Percentiles rank a stretch among this genome's conserved stretches.
Conservation (phyloP, 2,329 filamentous ascomycete species). For the Aspergillus puulaauensis region DNA sequence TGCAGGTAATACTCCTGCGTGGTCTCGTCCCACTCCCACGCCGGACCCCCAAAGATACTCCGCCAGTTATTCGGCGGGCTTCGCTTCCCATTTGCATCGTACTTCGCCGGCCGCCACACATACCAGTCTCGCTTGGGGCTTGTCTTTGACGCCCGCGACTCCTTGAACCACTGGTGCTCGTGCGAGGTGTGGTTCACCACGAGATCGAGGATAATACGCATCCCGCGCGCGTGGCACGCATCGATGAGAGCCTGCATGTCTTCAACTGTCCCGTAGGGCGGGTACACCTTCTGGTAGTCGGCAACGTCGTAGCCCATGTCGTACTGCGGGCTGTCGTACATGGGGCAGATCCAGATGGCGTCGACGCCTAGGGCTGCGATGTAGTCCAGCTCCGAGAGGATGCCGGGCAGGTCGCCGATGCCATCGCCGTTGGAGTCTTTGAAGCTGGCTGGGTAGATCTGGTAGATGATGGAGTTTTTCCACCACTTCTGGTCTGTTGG, state of each 20-base stretch:
- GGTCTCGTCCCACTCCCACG: conserved; percentile 63
- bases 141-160: conserved; percentile 58
- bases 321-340: conserved; percentile 50
- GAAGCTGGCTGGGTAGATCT: conserved; percentile 59
- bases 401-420: conserved; percentile 64
- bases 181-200: conserved; percentile 77
- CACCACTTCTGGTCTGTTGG: conserved; percentile 25
- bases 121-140: conserved; percentile 60
- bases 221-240: conserved; percentile 59
- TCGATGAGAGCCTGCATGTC: conserved; percentile 64
- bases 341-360: conserved; percentile 55
- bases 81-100: conserved; percentile 57
- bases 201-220: conserved; percentile 71
- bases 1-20: conserved; percentile 75
- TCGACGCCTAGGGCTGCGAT: conserved; percentile 61
- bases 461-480: conserved; percentile 37
- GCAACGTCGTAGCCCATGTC: conserved; percentile 55
- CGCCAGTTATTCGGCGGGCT: conserved; percentile 71
- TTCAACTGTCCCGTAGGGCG: conserved; percentile 64
- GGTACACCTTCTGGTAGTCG: conserved; percentile 62
- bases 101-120: conserved; percentile 56
- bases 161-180: conserved; percentile 69
- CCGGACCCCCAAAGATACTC: conserved; percentile 41
- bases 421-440: conserved; percentile 52
- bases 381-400: conserved; percentile 64